Base-by-base conservation (phyloP, 225 moss, liverwort and hornwort species). In the Climacium dendroides region DNA sequence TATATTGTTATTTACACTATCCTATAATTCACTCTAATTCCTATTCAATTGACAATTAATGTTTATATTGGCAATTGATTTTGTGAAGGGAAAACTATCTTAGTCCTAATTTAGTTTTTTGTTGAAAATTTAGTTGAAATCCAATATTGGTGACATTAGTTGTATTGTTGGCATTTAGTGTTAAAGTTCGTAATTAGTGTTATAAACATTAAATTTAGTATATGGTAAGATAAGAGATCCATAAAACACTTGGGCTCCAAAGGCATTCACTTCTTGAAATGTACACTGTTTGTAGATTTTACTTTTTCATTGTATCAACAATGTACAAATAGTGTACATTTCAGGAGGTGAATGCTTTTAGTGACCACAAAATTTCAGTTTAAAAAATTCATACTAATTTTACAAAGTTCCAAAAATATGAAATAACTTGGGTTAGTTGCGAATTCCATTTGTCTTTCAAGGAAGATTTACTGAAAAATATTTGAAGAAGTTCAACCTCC, bases 241-340 rank as follows among this genome's bases (percentile, higher is more conserved):
- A 63, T 64, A 19, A 34, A 35, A 18, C 10, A 5, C 9, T 64
- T 4, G 7, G 7, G 2, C 8, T 34, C 9, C 5, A 34, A 9
- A 34, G 9, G 34, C 0, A 0, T 34, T 10, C 8, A 16, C 15
- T 2, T 34, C 18, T 0, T 34, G 9, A 34, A 64, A 64, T 34
- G 3, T 34, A 34, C 8, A 16, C 7, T 32, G 7, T 16, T 32
- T 63, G 5, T 16, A 32, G 1, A 8, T 63, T 63, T 63, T 19
- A 0, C 10, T 65, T 35, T 35, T 5, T 65, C 35, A 65, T 35
- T 35, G 19, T 34, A 64, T 64, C 1, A 19, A 0, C 5, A 65
- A 35, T 35, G 1, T 19, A 65, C 19, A 17, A 64, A 35, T 10
- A 64, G 3, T 64, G 10, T 35, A 64, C 64, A 65, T 65, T n/a